Evolutionary conservation across 1,284 basidiomycete species (phyloP).

Genomic region (Ganoderma meredithae): DNA sequence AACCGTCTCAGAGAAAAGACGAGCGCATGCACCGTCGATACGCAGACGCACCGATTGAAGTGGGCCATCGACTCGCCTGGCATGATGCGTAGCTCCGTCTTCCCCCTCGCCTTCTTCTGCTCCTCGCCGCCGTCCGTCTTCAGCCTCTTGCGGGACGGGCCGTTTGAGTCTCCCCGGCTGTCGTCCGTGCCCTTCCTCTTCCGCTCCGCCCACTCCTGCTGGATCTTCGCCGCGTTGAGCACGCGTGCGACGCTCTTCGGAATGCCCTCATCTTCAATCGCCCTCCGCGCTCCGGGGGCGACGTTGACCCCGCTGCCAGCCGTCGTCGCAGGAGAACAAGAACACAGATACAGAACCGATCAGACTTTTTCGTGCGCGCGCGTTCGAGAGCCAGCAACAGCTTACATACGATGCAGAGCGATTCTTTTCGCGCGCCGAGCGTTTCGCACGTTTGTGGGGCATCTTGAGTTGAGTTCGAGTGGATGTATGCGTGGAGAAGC

Average conservation of each 20-base stretch:
- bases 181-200: conserved; percentile 53
- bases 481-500: conserved; percentile 1
- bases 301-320: conserved; percentile 51
- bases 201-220: conserved; percentile 60
- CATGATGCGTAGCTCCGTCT: conserved; percentile 53
- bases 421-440: conserved; percentile 51
- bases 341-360: not conserved
- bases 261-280: conserved; percentile 55
- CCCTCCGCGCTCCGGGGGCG: conserved; percentile 33
- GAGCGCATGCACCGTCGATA: not conserved
- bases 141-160: conserved; percentile 48
- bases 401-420: conserved; percentile 49
- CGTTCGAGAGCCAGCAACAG: conserved; percentile 8
- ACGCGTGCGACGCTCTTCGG: conserved; percentile 73
- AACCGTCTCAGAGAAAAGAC: not conserved
- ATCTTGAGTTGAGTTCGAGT: conserved; percentile 41
- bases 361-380: not conserved
- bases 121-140: conserved; percentile 32
- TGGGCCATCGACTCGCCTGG: conserved; percentile 75
- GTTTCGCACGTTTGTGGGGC: conserved; percentile 73
- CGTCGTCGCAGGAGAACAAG: too few relatives aligned
- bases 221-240: conserved; percentile 65
- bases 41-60: conserved; percentile 68
- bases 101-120: conserved; percentile 28
- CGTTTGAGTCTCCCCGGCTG: conserved; percentile 34